Evolutionary conservation across 129 eudicot genomes (phyloP), one percentile per base, ranked within the genome.

Genomic region (Gnaphalium uliginosum): DNA sequence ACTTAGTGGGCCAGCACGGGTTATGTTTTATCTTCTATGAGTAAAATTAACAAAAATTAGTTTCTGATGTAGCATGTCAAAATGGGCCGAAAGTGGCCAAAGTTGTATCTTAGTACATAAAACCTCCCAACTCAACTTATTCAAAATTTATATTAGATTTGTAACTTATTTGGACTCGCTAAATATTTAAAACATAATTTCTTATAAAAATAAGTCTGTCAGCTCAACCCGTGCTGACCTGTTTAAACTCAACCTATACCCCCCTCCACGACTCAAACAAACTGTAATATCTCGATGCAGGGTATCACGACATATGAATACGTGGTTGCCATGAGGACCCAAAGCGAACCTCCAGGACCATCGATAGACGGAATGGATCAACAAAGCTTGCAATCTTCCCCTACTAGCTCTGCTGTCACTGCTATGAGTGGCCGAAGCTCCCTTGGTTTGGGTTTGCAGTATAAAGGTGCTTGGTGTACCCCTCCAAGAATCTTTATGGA

Each of bases 401-500:
- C 96, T n/a, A 83, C 93, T 10, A 87, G 97, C 74, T 90, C 98
- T 53, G 96, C 92, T 53, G 89, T 90, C 46, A 94, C 98, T 51
- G 97, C 85, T 26, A 60, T 87, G 39, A 94, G 98, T 37, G 94
- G 97, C 54, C 68, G 89, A 68, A 94, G 97, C 80, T 94, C 97
- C 4, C 81, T 88, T 35, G 92, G 92, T 41, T 85, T 69, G 81
- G 88, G 92, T 48, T 85, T 90, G 78, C 96, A 90, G 24, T 83
- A 86, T 79, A 89, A 89, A 88, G 98, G 96, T 62, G 87, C 93
- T 74, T 94, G 97, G 97, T 94, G 98, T 67, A 94, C 98, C 41
- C 98, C 98, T 62, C 98, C 98, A 25, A 78, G 98, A 76, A 86
- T 94, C 68, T 94, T 94, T 79, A 83, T 93, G 92, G 98, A 93